phyloP scores from a whole-genome alignment of 805 yeast genomes.

The Saccharomycopsis oosterbeekiorum region DNA sequence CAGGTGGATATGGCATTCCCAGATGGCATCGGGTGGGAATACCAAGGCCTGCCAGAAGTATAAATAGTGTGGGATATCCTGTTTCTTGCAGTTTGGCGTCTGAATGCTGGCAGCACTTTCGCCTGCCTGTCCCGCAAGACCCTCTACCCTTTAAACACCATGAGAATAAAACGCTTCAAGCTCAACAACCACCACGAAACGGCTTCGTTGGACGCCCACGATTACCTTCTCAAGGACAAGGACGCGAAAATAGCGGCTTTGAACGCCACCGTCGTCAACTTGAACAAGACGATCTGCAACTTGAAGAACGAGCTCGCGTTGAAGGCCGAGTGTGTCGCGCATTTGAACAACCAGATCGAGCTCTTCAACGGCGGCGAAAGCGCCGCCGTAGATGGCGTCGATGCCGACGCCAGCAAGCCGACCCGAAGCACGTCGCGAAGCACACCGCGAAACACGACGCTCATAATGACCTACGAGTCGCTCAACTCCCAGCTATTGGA shows the following conservation, averaged over 20 bases:
- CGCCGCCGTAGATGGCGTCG: not conserved
- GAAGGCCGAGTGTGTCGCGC: not conserved
- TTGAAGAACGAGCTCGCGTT: not conserved
- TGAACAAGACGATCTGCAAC: not conserved
- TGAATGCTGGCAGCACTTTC: too few relatives aligned
- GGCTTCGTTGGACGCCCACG: not conserved
- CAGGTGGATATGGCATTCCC: too few relatives aligned
- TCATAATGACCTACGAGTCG: slow-evolving; percentile 11
- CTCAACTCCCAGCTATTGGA: slow-evolving; percentile 16
- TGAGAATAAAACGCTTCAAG: not conserved
- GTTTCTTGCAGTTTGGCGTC: too few relatives aligned
- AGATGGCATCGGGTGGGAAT: too few relatives aligned
- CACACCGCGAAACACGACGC: not conserved
- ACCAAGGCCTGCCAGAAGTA: too few relatives aligned
- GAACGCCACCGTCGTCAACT: not conserved
- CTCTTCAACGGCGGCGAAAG: too few relatives aligned
- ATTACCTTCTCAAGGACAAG: not conserved
- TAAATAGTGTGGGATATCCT: too few relatives aligned
- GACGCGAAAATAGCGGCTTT: not conserved
- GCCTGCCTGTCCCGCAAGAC: too few relatives aligned
- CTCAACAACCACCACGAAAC: not conserved
- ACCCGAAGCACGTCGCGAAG: not conserved
- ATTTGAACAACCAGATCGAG: not conserved
- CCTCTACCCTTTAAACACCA: not conserved
- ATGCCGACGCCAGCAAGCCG: not conserved